Conservation (phyloP, 2,329 filamentous ascomycete species). For the Colletotrichum limetticola region DNA sequence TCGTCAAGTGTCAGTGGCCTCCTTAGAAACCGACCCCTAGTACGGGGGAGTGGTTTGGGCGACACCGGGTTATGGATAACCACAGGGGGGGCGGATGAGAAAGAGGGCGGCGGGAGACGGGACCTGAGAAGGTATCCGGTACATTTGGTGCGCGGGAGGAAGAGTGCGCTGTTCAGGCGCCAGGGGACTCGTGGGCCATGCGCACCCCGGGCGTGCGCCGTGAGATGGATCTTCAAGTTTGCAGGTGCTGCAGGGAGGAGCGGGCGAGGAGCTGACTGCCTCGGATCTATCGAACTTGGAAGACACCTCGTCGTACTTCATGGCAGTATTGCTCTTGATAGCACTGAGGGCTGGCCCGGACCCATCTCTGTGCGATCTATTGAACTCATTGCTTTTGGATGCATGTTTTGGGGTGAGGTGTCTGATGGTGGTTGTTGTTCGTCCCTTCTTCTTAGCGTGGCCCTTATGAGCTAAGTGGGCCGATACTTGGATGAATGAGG, state of each 20-base stretch:
- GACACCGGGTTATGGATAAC: constrained; percentile 32
- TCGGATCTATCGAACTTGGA: not conserved
- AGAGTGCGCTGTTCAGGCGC: constrained; percentile 11
- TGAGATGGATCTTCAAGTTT: constrained; percentile 1
- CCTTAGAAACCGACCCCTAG: constrained; percentile 9
- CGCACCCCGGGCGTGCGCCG: constrained; percentile 20
- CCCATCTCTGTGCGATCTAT: not conserved
- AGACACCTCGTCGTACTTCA: not conserved
- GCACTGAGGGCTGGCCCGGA: not conserved
- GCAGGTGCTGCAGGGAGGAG: not conserved
- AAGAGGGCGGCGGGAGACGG: not conserved
- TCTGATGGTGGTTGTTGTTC: not conserved
- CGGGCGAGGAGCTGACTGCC: not conserved
- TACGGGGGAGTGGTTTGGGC: constrained; percentile 21
- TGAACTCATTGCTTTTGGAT: not conserved
- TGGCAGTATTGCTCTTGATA: not conserved
- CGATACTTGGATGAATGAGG: constrained; percentile 18
- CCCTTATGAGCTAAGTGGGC: constrained; percentile 11
- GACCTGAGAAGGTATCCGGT: not conserved
- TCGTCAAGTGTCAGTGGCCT: not conserved
- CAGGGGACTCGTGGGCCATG: constrained; percentile 9
- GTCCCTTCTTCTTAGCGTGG: constrained; percentile 19
- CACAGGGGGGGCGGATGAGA: constrained; percentile 27
- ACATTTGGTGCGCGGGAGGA: not conserved
- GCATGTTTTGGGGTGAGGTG: not conserved